These are phyloP conservation scores for Hanseniaspora gamundiae DNA, from an alignment of 1,139 yeast genomes.

Conservation along the genomic window DNA sequence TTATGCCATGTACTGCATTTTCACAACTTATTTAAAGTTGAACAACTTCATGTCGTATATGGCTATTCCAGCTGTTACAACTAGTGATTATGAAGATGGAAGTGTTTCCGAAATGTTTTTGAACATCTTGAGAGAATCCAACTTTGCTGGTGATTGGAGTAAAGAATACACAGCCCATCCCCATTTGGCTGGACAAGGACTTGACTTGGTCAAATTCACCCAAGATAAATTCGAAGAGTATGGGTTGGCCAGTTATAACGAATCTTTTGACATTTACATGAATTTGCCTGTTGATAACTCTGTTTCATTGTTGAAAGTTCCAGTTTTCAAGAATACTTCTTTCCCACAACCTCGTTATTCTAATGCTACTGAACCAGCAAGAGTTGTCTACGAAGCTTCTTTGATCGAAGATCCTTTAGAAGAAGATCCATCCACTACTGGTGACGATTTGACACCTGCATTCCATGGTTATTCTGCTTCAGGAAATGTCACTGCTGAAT, in stretches of 20 bases:
- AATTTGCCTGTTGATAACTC: conserved; percentile 50
- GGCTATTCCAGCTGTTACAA: not conserved
- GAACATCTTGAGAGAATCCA: conserved; percentile 30
- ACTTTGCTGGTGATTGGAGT: conserved; percentile 43
- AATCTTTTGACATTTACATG: conserved; percentile 46
- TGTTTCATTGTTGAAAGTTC: conserved; percentile 31
- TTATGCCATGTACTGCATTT: not conserved
- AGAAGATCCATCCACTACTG: conserved; percentile 59
- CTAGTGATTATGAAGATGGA: not conserved
- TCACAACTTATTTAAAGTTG: not conserved
- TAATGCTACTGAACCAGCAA: not conserved
- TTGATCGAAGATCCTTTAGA: conserved; percentile 58
- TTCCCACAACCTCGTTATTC: not conserved
- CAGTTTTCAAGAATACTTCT: conserved; percentile 10
- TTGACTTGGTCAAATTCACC: conserved; percentile 50
- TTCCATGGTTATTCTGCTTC: conserved; percentile 61
- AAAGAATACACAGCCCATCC: conserved; percentile 44
- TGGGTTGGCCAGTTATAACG: conserved; percentile 43
- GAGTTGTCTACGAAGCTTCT: conserved; percentile 45
- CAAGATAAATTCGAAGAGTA: conserved; percentile 46
- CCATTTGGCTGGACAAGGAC: conserved; percentile 64
- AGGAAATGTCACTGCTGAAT: conserved; percentile 51
- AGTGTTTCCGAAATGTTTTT: conserved; percentile 20
- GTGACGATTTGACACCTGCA: conserved; percentile 40
- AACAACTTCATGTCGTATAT: not conserved